Evolutionary conservation across 2,329 filamentous ascomycete species (phyloP), one percentile per base, ranked within the genome.

Genomic region (Tetracladium maxilliforme): DNA sequence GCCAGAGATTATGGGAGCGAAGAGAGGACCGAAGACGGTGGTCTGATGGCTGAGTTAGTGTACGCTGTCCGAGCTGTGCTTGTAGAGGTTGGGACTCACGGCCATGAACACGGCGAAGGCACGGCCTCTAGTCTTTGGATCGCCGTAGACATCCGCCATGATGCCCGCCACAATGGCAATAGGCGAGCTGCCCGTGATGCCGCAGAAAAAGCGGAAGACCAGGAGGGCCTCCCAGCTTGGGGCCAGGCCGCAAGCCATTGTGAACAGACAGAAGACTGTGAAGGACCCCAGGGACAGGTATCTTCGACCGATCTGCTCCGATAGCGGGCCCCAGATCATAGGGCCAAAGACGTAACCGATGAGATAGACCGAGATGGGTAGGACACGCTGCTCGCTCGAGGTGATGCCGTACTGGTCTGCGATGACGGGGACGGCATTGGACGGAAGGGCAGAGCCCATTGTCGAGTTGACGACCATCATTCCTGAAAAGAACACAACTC

Each of bases 401-500:
- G 58, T 60, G 29, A 77, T 48, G 26, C 56, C 40, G 48, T 73
- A 81, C 35, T 73, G 56, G 4, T 47, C 41, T 4, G 60, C 51
- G 23, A 79, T 73, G 25, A 56, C 61, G 3, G 62, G 56, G 3
- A 70, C 58, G 10, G 69, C 68, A 43, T 74, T 74, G 28, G 69
- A 68, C 2, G 74, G 70, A 5, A 81, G 53, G 1, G 70, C 58
- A 21, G 66, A 75, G 2, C 65, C 67, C 48, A 80, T 66, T 7
- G 74, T 79, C 14, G 64, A 70, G 44, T 81, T 81, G 41, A 77
- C 54, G 21, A 79, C 70, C 26, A 63, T 56, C 33, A 64, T n/a
- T n/a, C n/a, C n/a, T n/a, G n/a, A n/a, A n/a, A n/a, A n/a, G n/a
- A n/a, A n/a, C n/a, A n/a, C n/a, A n/a, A n/a, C n/a, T n/a, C n/a